Base-by-base conservation (phyloP, 768 basidiomycete species). In the Rhodosporidiobolus sp. region DNA sequence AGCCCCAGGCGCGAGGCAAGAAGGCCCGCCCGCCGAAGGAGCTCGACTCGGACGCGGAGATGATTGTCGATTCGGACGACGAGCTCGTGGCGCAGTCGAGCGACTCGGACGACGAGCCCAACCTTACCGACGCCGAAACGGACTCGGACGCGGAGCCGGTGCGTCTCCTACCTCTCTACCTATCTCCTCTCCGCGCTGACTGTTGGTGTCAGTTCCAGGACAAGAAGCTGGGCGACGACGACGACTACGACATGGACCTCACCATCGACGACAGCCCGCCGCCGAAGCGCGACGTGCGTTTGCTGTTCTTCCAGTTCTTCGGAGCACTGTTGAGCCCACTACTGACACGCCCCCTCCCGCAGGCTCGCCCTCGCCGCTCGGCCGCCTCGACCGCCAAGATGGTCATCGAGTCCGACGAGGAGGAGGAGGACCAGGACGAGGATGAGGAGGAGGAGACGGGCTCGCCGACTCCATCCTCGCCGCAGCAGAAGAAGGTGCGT, bases 1-100 rank as follows among this genome's bases (percentile, higher is more conserved):
- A 49, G 46, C 43, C n/a, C 28, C n/a, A 43, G 24, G 17, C 48
- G 11, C 64, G 68, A 52, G 56, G 32, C 11, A 72, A 67, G 30
- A 28, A n/a, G n/a, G n/a, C 43, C 34, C 17, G 16, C 32, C 32
- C 50, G 34, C 12, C 61, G 43, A 48, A 26, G 28, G 52, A 64
- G 24, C n/a, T 55, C 38, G 53, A 54, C n/a, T 49, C 35, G 34
- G 50, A 54, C n/a, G 63, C 35, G 34, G 50, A 54, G 3, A 50
- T 53, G 16, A 59, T 43, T 19, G 38, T 60, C 50, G 32, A 35
- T 9, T 50, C 19, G 35, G 35, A n/a, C 35, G 63, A 55, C 24
- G 53, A 45, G 38, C 38, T 14, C 38, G 38, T 7, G 14, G 38
- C 38, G 38, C 8, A 7, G 38, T 7, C 50, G 20, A 43, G 38